These are phyloP conservation scores for Hypoxylon subgilvum DNA, from an alignment of 495 filamentous ascomycete genomes.

Conservation along the genomic window DNA sequence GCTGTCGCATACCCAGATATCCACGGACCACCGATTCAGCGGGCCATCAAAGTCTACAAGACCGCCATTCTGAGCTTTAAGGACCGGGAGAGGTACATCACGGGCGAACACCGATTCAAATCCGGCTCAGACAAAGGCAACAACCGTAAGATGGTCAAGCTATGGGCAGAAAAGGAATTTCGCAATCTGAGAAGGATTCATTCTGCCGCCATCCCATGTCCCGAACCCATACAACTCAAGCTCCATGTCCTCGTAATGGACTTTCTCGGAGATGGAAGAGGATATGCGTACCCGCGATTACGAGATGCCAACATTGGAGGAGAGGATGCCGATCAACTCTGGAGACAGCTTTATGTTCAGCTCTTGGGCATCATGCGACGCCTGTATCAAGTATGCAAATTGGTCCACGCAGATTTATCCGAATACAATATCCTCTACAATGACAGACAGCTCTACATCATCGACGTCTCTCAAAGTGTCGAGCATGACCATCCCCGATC, in stretches of 20 bases:
- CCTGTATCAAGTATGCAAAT: constrained; percentile 85
- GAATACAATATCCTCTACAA: constrained; percentile 97
- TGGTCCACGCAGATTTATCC: constrained; percentile 95
- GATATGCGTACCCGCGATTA: constrained; percentile 82
- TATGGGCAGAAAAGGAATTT: constrained; percentile 99
- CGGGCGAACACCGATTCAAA: constrained; percentile 79
- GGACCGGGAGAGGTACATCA: constrained; percentile 92
- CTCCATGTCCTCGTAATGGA: constrained; percentile 92
- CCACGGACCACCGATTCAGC: constrained; percentile 55
- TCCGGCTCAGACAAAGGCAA: constrained; percentile 88
- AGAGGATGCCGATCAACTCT: constrained; percentile 72
- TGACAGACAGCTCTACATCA: constrained; percentile 81
- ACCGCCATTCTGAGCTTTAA: constrained; percentile 96
- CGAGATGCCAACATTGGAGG: constrained; percentile 54
- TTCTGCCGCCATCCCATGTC: constrained; percentile 82
- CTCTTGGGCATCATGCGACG: constrained; percentile 86
- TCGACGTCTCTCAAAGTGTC: constrained; percentile 96
- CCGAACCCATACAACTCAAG: constrained; percentile 85
- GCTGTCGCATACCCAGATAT: constrained; percentile 50
- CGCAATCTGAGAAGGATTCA: constrained; percentile 86
- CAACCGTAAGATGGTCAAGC: constrained; percentile 92
- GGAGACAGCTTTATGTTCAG: constrained; percentile 79
- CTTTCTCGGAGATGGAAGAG: constrained; percentile 86
- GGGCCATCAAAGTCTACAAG: constrained; percentile 98
- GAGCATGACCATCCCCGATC: constrained; percentile 94